Base-by-base conservation (phyloP, 148 eudicot genomes). In the Dysphania ambrosioides region DNA sequence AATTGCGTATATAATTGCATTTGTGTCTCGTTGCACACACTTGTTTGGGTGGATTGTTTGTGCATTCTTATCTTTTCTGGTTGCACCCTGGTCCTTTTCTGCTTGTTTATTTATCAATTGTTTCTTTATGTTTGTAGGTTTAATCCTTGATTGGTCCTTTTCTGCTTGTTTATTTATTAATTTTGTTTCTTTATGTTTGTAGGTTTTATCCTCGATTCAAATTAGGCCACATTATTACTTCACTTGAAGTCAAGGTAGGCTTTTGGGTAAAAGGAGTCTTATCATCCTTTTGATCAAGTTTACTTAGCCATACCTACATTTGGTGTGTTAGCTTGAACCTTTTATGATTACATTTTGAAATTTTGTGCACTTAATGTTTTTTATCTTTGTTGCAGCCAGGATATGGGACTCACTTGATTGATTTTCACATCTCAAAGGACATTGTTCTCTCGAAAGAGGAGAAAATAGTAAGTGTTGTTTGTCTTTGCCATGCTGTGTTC, bases 121-220 rank as follows among this genome's bases (percentile, higher is more conserved):
- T 18, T 62, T 42, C 61, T 76, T 69, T 12, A 49, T 34, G 62
- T 79, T 16, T 82, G 79, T 85, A 95, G 99, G 88, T 95, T 72
- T 81, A 92, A 87, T 82, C 99, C 99, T 29, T 75, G 66, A 63
- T 66, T 16, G 26, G 11, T 61, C 35, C 64, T 60, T 40, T 51
- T 70, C 40, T 67, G 18, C 53, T 64, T 66, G 11, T 27, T 29
- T 79, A 51, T 31, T 40, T 21, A 36, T 65, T 58, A 59, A 26
- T 65, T 40, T 30, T 80, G 41, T 18, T 62, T 42, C 61, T 76
- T 69, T 12, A 49, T 34, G 62, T 79, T 16, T 82, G 79, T 85
- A 95, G 99, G 88, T 95, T 72, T 81, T 95, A 87, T 82, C 99
- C 99, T 29, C 77, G 66, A 63, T 75, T 90, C 49, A 90, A 86